Evolutionary conservation across 768 basidiomycete genomes (phyloP).

Genomic region (Boletus vermiculosoides): DNA sequence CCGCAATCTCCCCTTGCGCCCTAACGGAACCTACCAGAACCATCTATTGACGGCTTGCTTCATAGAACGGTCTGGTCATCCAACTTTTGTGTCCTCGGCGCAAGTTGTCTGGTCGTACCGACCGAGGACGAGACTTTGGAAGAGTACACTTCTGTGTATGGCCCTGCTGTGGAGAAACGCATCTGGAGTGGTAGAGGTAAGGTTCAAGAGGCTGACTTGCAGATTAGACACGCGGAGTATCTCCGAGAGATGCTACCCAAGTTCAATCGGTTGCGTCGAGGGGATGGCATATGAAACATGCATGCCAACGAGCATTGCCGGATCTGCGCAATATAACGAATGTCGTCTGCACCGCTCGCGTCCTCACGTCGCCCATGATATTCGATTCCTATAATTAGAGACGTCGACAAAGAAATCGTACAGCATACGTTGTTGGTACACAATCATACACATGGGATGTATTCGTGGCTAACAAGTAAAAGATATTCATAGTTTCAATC

Average conservation of each 20-base stretch:
- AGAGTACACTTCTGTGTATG: slow-evolving; percentile 84
- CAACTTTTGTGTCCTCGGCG: slow-evolving; percentile 80
- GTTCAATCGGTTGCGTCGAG: slow-evolving; percentile 72
- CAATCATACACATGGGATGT: background rate
- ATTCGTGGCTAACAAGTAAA: background rate
- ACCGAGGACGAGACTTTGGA: slow-evolving; percentile 76
- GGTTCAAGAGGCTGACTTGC: slow-evolving; percentile 78
- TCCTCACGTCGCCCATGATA: background rate
- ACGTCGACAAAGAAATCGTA: background rate
- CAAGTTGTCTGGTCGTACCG: slow-evolving; percentile 75
- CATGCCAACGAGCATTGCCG: background rate
- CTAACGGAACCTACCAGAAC: too few relatives aligned
- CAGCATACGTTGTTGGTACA: background rate
- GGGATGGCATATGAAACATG: slow-evolving; percentile 46
- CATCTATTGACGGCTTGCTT: too few relatives aligned
- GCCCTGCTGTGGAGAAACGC: slow-evolving; percentile 68
- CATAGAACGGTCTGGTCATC: too few relatives aligned
- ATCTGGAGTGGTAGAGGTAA: slow-evolving; percentile 85
- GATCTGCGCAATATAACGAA: background rate
- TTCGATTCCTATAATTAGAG: background rate
- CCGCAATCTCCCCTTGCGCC: too few relatives aligned
- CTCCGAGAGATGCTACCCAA: slow-evolving; percentile 89
- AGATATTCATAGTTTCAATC: background rate
- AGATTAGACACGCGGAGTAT: slow-evolving; percentile 89
- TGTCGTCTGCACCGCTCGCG: too few relatives aligned